phyloP scores from a whole-genome alignment of 179 eudicot species.

The Sideroxylon spinosum region DNA sequence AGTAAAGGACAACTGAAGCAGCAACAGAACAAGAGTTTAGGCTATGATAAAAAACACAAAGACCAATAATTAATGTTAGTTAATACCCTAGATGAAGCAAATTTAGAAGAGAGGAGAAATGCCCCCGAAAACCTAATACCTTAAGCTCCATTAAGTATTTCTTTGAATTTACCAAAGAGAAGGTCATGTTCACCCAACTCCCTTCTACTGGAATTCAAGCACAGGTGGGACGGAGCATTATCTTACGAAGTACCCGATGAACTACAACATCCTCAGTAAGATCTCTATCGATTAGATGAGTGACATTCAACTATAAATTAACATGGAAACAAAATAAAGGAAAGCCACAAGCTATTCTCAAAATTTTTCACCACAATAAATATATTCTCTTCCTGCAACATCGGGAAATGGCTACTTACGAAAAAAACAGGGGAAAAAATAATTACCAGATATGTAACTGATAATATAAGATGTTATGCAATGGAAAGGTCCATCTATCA shows the following conservation, averaged over 20 bases:
- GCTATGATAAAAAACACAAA: not conserved
- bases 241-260: not conserved
- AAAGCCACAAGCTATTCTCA: conserved; percentile 6
- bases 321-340: not conserved
- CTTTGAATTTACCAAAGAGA: not conserved
- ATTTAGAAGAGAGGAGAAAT: not conserved
- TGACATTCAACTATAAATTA: not conserved
- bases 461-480: not conserved
- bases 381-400: not conserved
- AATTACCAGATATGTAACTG: not conserved
- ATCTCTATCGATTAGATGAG: not conserved
- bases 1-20: not conserved
- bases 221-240: not conserved
- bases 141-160: not conserved
- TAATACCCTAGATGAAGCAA: not conserved
- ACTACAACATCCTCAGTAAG: not conserved
- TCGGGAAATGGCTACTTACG: not conserved
- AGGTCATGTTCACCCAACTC: not conserved
- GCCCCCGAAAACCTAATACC: not conserved
- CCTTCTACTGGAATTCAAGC: not conserved
- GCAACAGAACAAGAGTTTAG: not conserved
- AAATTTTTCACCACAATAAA: not conserved
- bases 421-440: not conserved
- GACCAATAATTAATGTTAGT: not conserved
- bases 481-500: not conserved